Evolutionary conservation across 2,329 filamentous ascomycete species (phyloP).

Genomic region (Venturia oleaginea): DNA sequence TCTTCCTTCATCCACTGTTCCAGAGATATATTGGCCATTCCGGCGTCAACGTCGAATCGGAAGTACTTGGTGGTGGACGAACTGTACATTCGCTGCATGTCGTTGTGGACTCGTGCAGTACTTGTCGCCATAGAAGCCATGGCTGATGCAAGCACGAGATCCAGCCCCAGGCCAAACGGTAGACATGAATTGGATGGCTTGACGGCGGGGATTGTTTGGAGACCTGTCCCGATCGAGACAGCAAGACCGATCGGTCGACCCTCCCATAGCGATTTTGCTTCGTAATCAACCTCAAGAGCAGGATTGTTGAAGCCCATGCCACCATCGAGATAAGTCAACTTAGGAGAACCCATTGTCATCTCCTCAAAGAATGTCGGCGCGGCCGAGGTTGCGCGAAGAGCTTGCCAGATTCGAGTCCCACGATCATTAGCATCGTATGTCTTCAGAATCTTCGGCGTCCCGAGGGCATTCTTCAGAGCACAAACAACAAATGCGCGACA

Average conservation of each 20-base stretch:
- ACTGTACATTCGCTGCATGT: constrained; percentile 32
- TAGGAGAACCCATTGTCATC: constrained; percentile 20
- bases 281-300: constrained; percentile 21
- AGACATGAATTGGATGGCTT: constrained; percentile 29
- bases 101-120: constrained; percentile 31
- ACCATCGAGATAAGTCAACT: constrained; percentile 22
- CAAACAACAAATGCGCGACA: constrained; percentile 32
- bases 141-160: constrained; percentile 28
- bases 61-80: constrained; percentile 28
- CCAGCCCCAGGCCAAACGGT: constrained; percentile 30
- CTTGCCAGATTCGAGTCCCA: constrained; percentile 24
- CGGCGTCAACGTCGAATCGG: constrained; percentile 32
- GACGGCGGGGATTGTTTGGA: constrained; percentile 30
- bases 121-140: constrained; percentile 30
- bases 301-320: constrained; percentile 25
- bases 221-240: constrained; percentile 25
- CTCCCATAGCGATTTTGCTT: constrained; percentile 24
- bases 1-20: constrained; percentile 35
- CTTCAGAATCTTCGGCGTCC: constrained; percentile 27
- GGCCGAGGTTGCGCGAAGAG: constrained; percentile 25
- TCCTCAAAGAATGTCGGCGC: constrained; percentile 25
- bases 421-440: constrained; percentile 33
- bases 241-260: constrained; percentile 23
- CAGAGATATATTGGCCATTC: constrained; percentile 28
- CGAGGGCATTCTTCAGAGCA: constrained; percentile 30